Conservation (phyloP, 306 rosid species). For the Cucurbita ficifolia region DNA sequence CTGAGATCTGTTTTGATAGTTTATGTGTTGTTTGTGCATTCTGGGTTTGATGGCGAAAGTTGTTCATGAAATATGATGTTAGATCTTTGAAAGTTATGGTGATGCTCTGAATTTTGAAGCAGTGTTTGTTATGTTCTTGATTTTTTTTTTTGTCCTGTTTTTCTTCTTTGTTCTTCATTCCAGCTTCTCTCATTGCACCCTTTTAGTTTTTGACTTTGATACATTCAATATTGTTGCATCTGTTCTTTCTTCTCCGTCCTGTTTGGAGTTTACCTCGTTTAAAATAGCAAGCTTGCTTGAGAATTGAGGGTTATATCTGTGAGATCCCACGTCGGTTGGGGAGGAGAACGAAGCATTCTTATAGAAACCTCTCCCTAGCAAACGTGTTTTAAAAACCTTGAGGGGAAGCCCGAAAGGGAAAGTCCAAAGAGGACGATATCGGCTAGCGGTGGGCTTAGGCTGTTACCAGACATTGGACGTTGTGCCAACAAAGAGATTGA, state of each 20-base stretch:
- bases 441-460: too few relatives aligned
- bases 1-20: neutral
- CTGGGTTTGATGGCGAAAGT: neutral
- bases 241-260: neutral
- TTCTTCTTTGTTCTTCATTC: neutral
- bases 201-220: neutral
- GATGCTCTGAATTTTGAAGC: neutral
- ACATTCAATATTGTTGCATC: neutral
- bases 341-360: neutral
- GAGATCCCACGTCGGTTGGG: too few relatives aligned
- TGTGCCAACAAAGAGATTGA: too few relatives aligned
- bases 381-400: too few relatives aligned
- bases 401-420: too few relatives aligned
- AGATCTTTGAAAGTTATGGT: neutral
- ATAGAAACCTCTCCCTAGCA: neutral
- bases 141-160: too few relatives aligned
- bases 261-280: neutral
- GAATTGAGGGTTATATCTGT: neutral
- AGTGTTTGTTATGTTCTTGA: neutral
- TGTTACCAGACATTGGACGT: too few relatives aligned
- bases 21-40: neutral
- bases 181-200: neutral
- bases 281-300: neutral
- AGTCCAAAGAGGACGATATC: too few relatives aligned
- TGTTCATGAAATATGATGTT: neutral